A percentile compares a stretch with the other conserved stretches of the same genome.
These are phyloP conservation scores for Diospyros lotus DNA, from an alignment of 148 eudicot genomes.

Conservation along the genomic window DNA sequence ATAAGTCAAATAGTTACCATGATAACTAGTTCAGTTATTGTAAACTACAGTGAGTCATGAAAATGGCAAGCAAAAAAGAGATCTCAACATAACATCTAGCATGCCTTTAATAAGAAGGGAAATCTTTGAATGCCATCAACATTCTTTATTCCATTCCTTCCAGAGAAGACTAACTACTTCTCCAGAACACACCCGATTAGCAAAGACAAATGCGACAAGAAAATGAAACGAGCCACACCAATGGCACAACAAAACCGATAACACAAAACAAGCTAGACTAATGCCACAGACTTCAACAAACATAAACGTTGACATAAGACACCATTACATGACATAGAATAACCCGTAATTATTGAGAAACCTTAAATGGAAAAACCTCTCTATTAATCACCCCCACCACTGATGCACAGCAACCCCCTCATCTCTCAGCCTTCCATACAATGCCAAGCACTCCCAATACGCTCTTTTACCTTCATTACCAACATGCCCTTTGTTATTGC, in stretches of 20 bases:
- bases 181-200: too few relatives aligned
- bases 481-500: constrained; percentile 13
- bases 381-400: constrained; percentile 30
- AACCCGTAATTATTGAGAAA: neutral
- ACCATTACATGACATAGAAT: neutral
- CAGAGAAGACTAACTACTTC: too few relatives aligned
- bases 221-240: too few relatives aligned
- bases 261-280: neutral
- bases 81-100: too few relatives aligned
- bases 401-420: constrained; percentile 43
- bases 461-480: constrained; percentile 9
- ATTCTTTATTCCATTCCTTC: too few relatives aligned
- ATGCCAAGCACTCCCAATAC: constrained; percentile 36
- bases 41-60: too few relatives aligned
- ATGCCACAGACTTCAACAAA: neutral
- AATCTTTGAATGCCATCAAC: too few relatives aligned
- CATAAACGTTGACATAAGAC: neutral
- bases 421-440: constrained; percentile 35
- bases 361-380: neutral
- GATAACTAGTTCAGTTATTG: neutral
- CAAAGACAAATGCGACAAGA: too few relatives aligned
- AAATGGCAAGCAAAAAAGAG: too few relatives aligned
- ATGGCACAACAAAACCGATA: neutral
- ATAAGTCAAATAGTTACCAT: neutral
- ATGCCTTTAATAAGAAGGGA: too few relatives aligned